Base-by-base conservation (phyloP, 140 eudicot species). In the Anethum foeniculum region DNA sequence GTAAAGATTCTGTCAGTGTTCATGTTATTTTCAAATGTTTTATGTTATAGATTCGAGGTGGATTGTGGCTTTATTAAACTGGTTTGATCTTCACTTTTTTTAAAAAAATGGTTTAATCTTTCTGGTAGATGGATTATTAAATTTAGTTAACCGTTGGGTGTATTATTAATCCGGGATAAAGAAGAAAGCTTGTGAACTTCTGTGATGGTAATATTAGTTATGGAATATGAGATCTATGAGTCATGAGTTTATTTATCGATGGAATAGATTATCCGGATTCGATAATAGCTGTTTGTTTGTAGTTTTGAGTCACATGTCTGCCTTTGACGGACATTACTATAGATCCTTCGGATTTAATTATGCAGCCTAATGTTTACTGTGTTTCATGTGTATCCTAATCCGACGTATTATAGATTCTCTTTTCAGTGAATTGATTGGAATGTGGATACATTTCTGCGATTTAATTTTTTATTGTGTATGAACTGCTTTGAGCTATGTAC, bases 81-180 rank as follows among this genome's bases (percentile, higher is more conserved):
- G 32, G 32, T 60, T 10, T 25, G 5, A n/a, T 60, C 32, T 23
- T 6, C 3, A n/a, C 13, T 9, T n/a, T 10, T 6, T n/a, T 10
- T 6, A 1, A 23, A 60, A 60, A n/a, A 60, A 13, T 12, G 34
- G 68, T n/a, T 60, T 60, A 8, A 23, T 60, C 1, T 8, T n/a
- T 60, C 52, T n/a, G 34, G 13, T 60, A n/a, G 16, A 9, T 8
- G 15, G 68, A n/a, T 8, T 60, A 9, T 60, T 60, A n/a, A 13
- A 60, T 60, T 25, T 60, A 23, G 68, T n/a, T n/a, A 23, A n/a
- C 68, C 68, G 68, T 60, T 60, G 68, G 68, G 62, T 54, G 62
- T n/a, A 1, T 54, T 18, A 54, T 54, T 54, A 54, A 54, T 6
- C 9, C 4, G 27, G 25, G 62, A 21, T 21, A 54, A 19, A 54